phyloP scores from a whole-genome alignment of 257 asterid species.

The Nicotiana paniculata region DNA sequence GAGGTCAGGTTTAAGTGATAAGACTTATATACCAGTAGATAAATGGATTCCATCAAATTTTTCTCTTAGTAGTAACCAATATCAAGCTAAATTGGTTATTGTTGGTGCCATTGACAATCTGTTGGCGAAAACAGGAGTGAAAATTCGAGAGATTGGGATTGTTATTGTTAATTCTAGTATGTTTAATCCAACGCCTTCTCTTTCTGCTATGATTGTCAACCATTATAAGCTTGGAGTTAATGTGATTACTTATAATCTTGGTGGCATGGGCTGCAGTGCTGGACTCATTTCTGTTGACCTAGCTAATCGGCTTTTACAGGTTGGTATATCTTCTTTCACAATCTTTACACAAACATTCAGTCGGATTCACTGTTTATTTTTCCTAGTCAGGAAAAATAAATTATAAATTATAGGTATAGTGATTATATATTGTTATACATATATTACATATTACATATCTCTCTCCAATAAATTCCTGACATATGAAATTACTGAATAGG shows the following conservation, averaged over 20 bases:
- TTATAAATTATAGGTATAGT: too few species aligned
- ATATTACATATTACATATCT: too few species aligned
- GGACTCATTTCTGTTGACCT: conserved; percentile 33
- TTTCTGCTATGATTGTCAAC: conserved; percentile 28
- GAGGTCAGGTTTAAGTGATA: conserved; percentile 35
- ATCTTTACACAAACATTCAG: too few species aligned
- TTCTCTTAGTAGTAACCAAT: background rate
- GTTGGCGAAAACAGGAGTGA: conserved; percentile 13
- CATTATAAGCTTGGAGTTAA: conserved; percentile 25
- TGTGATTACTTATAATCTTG: conserved; percentile 27
- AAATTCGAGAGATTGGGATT: conserved; percentile 25
- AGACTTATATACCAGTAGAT: conserved; percentile 20
- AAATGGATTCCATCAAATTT: background rate
- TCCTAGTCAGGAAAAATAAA: too few species aligned
- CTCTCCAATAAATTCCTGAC: background rate
- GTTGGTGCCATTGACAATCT: background rate
- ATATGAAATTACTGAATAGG: background rate
- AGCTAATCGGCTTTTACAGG: conserved; percentile 26
- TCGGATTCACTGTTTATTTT: too few species aligned
- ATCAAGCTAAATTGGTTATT: background rate
- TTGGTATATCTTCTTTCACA: background rate
- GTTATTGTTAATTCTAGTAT: conserved; percentile 32
- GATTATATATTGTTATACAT: too few species aligned
- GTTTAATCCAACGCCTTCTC: conserved; percentile 35
- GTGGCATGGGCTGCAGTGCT: conserved; percentile 54